Evolutionary conservation across 208 protist species (phyloP), one percentile per base, ranked within the genome.

Genomic region (Trypanosoma lewisi): DNA sequence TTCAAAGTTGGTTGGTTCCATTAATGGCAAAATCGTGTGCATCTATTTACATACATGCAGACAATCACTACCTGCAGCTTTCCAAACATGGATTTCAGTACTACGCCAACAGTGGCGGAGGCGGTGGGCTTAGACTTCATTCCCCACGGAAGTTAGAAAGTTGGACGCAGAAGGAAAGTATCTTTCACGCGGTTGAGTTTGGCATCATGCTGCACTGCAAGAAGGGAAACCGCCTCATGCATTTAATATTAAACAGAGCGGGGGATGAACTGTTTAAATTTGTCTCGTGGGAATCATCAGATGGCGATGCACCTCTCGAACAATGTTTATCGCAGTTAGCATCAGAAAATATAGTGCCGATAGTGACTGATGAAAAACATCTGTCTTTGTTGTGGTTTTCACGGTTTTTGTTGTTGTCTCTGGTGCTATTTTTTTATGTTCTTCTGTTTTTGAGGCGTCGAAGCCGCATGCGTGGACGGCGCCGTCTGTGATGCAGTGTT

Each of bases 51-150:
- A 76, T 85, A 19, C 33, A 79, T 36, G 79, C 75, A 2, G 72
- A 85, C 45, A 82, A 82, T 39, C 79, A 85, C 65, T 82, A 85
- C 52, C 50, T 85, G 19, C 75, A 85, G 58, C 67, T 80, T 14
- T 82, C 77, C 0, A 58, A 63, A 30, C 23, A 42, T 17, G 62
- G 78, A 19, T 39, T 49, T 33, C 48, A 73, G 33, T 78, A 82
- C 33, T 82, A 79, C 54, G 66, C 77, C 19, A 78, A 82, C 21
- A 67, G 63, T 36, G 79, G 79, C 31, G 79, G 65, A 0, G 79
- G 79, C 36, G 73, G 61, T 16, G 66, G 79, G 5, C 55, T 67
- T 55, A 61, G 58, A 7, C n/a, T 71, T n/a, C 72, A 82, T 52
- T 23, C 23, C n/a, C 2, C 39, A 30, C 14, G 21, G 9, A 63